Percentiles rank a stretch among this genome's conserved stretches.
phyloP scores from a whole-genome alignment of 352 stramenopile genomes.

The Phytophthora sansomeana region DNA sequence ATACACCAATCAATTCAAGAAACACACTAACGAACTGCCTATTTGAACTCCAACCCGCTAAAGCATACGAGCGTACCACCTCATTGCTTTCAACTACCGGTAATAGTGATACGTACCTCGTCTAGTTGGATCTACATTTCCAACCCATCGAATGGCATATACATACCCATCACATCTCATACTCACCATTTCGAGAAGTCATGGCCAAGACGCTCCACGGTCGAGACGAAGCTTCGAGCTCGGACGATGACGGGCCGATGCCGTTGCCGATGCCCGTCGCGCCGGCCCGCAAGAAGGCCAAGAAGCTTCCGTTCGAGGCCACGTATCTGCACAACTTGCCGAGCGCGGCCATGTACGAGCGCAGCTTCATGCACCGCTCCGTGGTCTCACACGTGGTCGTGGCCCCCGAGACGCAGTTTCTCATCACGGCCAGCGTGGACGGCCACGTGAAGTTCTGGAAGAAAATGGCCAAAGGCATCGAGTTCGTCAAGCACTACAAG shows the following conservation, averaged over 20 bases:
- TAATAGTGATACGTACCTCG: no score
- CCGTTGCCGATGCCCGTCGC: conserved; percentile 55
- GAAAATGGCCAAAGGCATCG: conserved; percentile 94
- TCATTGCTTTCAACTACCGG: no score
- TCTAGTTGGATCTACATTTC: no score
- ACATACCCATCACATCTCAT: no score
- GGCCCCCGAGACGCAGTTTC: conserved; percentile 94
- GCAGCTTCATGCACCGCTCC: conserved; percentile 98
- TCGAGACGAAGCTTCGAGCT: conserved; percentile 26
- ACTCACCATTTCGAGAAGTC: neutral
- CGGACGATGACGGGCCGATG: conserved; percentile 67
- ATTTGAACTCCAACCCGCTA: no score
- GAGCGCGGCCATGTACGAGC: conserved; percentile 93
- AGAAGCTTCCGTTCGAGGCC: conserved; percentile 67
- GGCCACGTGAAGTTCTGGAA: conserved; percentile 99
- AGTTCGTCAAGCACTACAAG: conserved; percentile 99
- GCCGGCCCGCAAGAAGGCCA: conserved; percentile 53
- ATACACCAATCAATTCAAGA: no score
- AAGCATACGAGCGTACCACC: no score
- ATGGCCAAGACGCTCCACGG: conserved; percentile 25
- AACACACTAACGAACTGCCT: no score
- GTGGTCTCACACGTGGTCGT: conserved; percentile 94
- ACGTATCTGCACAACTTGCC: conserved; percentile 89
- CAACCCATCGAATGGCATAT: no score
- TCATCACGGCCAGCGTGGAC: conserved; percentile 96